Base-by-base conservation (phyloP, 495 filamentous ascomycete genomes). In the Daldinia bambusicola region DNA sequence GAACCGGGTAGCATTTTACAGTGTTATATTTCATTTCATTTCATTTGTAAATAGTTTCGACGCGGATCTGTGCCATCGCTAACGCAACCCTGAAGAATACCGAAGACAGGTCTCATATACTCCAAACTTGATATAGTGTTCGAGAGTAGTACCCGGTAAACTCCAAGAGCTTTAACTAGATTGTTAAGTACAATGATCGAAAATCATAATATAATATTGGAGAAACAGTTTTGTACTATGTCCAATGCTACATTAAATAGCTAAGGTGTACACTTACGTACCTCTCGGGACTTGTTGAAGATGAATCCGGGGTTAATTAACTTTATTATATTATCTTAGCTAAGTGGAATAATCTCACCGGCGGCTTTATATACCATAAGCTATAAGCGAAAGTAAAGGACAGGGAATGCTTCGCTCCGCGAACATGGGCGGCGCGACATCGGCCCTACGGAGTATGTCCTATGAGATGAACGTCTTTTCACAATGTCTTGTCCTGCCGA, bases 131-230 rank as follows among this genome's bases (percentile, higher is more conserved):
- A 62, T 66, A 57, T 48, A 59, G 58, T 66, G 40, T 16, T 8
- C 22, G 40, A 60, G 8, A 64, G 30, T 55, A 55, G 22, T n/a
- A 53, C 31, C 12, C 10, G n/a, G 50, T 32, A 2, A 30, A 64
- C 32, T 50, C 50, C 38, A 65, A 68, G 50, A 55, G 34, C 61
- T 66, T 26, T 55, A 55, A 6, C 32, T 50, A 65, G 55, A 56
- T 30, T 52, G 55, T 52, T 30, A 64, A 55, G 30, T 30, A 53
- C 38, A 45, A 20, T 30, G 26, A 56, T 55, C 32, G 56, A 38
- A 59, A 55, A 62, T 69, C 50, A 36, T n/a, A 69, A 68, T 69
- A 38, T 73, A 69, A 58, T 62, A 22, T 73, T 69, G 61, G 65
- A 66, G 65, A 59, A 18, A 37, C 20, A 45, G 32, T 43, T 52